Conservation (phyloP, 2,329 filamentous ascomycete genomes). For the Claviceps maximensis region DNA sequence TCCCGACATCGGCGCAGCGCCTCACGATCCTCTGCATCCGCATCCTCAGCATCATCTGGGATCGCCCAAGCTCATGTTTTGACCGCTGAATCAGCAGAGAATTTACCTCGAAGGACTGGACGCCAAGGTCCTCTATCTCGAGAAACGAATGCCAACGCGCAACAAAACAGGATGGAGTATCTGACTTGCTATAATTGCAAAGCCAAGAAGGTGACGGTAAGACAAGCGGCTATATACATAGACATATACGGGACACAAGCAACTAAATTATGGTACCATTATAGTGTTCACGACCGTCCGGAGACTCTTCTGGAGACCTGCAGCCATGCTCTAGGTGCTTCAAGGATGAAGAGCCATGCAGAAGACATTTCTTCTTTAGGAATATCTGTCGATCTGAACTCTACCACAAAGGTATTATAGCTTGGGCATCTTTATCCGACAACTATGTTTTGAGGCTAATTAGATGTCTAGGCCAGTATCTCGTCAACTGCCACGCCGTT, state of each 20-base stretch:
- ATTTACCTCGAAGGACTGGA: background rate
- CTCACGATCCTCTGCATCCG: background rate
- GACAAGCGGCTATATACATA: background rate
- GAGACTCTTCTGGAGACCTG: background rate
- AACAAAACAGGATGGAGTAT: background rate
- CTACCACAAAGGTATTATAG: background rate
- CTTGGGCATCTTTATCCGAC: background rate
- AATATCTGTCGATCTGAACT: background rate
- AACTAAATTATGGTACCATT: background rate
- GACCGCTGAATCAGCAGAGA: background rate
- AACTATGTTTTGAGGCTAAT: background rate
- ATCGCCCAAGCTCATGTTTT: background rate
- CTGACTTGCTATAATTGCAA: background rate
- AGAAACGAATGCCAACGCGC: background rate
- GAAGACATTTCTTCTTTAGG: background rate
- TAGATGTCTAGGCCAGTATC: background rate
- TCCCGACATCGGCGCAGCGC: background rate
- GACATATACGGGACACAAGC: background rate
- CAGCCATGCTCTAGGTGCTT: background rate
- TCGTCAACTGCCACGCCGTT: background rate
- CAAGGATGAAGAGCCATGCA: background rate
- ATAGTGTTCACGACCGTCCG: background rate
- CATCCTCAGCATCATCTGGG: background rate
- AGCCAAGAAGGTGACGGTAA: background rate
- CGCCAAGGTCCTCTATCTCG: background rate